Percentiles rank a stretch among this genome's conserved stretches.
Evolutionary conservation across 306 rosid genomes (phyloP).

Genomic region (Pachyrhizus erosus): DNA sequence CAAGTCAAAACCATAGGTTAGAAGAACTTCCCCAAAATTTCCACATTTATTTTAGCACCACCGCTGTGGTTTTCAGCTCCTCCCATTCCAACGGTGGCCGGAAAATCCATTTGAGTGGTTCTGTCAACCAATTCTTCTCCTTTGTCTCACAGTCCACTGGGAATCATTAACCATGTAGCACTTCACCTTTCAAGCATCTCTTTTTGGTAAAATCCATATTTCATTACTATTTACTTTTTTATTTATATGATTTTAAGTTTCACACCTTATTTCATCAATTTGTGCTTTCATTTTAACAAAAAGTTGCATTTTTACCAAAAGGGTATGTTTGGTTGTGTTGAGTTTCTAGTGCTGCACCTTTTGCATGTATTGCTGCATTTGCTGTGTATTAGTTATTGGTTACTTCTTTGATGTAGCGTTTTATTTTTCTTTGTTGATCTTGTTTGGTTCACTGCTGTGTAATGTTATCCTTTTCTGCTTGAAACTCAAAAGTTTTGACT

Average conservation of each 20-base stretch:
- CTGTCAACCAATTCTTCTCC: background rate
- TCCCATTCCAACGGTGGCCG: constrained; percentile 31
- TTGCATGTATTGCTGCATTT: background rate
- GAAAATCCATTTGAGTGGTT: background rate
- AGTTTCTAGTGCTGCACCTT: background rate
- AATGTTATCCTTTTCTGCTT: constrained; percentile 14
- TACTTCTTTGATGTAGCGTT: background rate
- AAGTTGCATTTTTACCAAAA: background rate
- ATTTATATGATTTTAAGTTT: background rate
- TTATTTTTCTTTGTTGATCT: background rate
- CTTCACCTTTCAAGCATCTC: background rate
- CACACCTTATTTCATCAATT: background rate
- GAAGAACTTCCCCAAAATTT: background rate
- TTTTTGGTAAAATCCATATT: constrained; percentile 10
- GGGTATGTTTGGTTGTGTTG: background rate
- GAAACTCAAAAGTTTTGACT: background rate
- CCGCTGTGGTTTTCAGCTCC: background rate
- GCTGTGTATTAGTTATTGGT: background rate
- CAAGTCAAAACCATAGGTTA: background rate
- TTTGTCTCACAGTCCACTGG: background rate
- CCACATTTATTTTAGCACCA: background rate
- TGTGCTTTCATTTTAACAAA: background rate
- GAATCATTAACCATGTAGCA: too few species aligned
- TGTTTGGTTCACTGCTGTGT: background rate
- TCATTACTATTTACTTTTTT: background rate